Evolutionary conservation across 2,329 filamentous ascomycete species (phyloP), one percentile per base, ranked within the genome.

Genomic region (Alternaria atra): DNA sequence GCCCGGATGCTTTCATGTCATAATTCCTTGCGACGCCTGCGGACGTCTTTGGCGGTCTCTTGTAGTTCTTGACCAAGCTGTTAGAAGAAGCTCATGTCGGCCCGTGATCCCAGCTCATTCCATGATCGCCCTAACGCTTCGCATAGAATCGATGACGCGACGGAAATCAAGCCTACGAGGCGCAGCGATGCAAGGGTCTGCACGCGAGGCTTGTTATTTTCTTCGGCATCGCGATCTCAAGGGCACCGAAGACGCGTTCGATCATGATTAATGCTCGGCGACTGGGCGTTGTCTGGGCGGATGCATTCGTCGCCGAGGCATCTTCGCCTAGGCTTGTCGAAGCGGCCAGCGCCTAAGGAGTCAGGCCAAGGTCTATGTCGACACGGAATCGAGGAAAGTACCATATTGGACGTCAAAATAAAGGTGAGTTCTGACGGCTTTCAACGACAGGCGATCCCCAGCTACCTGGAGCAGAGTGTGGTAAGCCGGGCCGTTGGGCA

Each of bases 101-200:
- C 27, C 53, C 53, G 55, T 55, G 17, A 12, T 30, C 29, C 34
- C 40, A 23, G 37, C 53, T 35, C 34, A 52, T 56, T 52, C 47
- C 34, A 48, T 32, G 47, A 42, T 48, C 13, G 25, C 20, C 15
- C 34, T 25, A 27, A 29, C 20, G 30, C 46, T 34, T 25, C 39
- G 32, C 42, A 17, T 15, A 56, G 47, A 35, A 60, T 60, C 58
- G 40, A 60, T 60, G 58, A 60, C 53, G 58, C 58, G 58, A 55
- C 48, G 39, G 43, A n/a, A 40, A 7, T 35, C 25, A 39, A 35
- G 32, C 17, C 17, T 29, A 30, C 7, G 34, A 40, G 58, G 23
- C 58, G 44, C 58, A 57, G 58, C 58, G 46, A 30, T 48, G 34
- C 23, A 29, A 47, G 47, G 29, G 35, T 47, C 39, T 52, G 32